Base-by-base conservation (phyloP, 164 flowering plant species). In the Sedum album region DNA sequence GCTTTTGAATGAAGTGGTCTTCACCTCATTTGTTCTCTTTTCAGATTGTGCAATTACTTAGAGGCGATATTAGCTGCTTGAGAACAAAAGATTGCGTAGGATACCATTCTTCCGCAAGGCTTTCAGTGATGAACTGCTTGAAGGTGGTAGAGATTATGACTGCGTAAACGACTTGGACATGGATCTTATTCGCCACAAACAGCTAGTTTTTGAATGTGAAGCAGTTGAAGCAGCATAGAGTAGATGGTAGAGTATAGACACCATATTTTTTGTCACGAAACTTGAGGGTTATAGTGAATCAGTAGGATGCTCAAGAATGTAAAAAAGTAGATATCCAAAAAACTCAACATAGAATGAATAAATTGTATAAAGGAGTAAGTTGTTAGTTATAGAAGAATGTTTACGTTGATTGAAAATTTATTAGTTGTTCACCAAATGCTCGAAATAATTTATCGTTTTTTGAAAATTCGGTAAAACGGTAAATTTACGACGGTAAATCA, bases 1-100 rank as follows among this genome's bases (percentile, higher is more conserved):
- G n/a, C 48, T 44, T 15, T 44, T 44, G 48, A 44, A 44, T 44
- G 48, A 39, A 39, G 11, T 4, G 13, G 17, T 11, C 48, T 13
- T 14, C 18, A 44, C 15, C 48, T 0, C 11, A 35, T 35, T 4
- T 44, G 38, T 31, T 66, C 46, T 8, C 26, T 25, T 10, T 69
- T 73, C 77, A 85, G 86, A 83, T 80, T 46, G 67, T 83, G 66
- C 77, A 80, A 71, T 60, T 85, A 51, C 78, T 85, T 9, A 79
- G 68, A 65, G 89, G 86, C 14, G 74, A 81, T 71, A 69, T 73
- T 25, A 77, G 84, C 66, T 60, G 85, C 74, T 46, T 85, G 85
- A 83, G 63, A 13, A 70, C 67, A 68, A 74, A 57, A 76, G 46
- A 36, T 82, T 79, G 67, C 68, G 64, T 10, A 73, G 78, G 36